These are phyloP conservation scores for Apophysomyces elegans DNA, from an alignment of 371 early-diverging fungal species.

Conservation along the genomic window DNA sequence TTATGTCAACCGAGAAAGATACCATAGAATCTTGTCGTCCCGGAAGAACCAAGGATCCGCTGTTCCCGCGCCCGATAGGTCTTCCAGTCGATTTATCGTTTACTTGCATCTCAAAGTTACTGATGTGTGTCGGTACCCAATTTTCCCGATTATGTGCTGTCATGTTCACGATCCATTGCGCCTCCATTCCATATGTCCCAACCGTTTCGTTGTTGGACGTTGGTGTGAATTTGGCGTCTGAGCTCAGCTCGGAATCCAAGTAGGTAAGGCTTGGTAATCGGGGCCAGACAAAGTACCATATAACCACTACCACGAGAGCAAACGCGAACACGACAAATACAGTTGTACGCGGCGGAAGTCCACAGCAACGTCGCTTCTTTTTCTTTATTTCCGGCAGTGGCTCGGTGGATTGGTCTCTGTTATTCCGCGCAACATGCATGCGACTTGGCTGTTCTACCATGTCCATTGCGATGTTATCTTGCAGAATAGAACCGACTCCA, in stretches of 20 bases:
- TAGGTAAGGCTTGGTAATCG: conserved; percentile 32
- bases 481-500: conserved; percentile 38
- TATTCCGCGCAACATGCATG: conserved; percentile 5
- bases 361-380: conserved; percentile 31
- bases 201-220: conserved; percentile 12
- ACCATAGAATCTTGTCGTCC: conserved; percentile 6
- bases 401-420: conserved; percentile 10
- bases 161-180: conserved; percentile 26
- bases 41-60: conserved; percentile 22
- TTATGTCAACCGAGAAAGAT: conserved; percentile 19
- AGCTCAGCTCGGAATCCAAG: conserved; percentile 21
- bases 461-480: conserved; percentile 51
- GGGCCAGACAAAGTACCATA: conserved; percentile 55
- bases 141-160: conserved; percentile 29
- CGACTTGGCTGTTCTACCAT: conserved; percentile 31
- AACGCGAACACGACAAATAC: conserved; percentile 36
- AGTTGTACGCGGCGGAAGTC: conserved; percentile 26
- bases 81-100: conserved; percentile 17
- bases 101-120: conserved; percentile 16
- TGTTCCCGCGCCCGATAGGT: conserved; percentile 24
- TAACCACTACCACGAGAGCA: conserved; percentile 27
- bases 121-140: conserved; percentile 31
- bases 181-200: not conserved
- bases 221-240: not conserved
- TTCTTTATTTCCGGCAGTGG: conserved; percentile 28